Base-by-base conservation (phyloP, 1,284 basidiomycete genomes). In the Pyrrhoderma noxium region DNA sequence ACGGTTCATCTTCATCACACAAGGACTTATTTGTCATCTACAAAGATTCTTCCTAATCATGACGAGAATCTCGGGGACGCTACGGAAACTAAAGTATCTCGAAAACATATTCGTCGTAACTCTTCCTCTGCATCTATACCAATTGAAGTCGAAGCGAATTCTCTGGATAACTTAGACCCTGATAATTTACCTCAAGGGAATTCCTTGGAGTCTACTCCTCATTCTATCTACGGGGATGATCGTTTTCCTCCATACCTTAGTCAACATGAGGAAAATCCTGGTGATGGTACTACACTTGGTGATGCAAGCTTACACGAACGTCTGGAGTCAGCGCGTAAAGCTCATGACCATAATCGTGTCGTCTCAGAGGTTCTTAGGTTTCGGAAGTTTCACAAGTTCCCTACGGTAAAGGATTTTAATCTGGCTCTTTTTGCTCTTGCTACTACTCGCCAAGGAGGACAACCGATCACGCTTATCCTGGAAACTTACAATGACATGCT, bases 401-500 rank as follows among this genome's bases (percentile, higher is more conserved):
- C 56, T 16, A 53, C 45, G 11, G 61, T 77, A 13, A 59, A 63
- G 11, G 75, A 82, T 5, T 92, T 83, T 71, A 93, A 93, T 61
- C 64, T 67, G 18, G 82, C 82, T 11, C 67, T 93, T 40, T 61
- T 72, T 3, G 80, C 79, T 0, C 65, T 92, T 1, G 61, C 73
- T 22, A 56, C 63, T 2, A 68, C 76, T 34, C 77, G 86, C 52
- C 51, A 58, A 18, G 56, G 62, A 11, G 82, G 80, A 13, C 75
- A 81, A 57, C 76, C 80, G 3, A 72, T 90, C 37, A 69, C 72
- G 0, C 64, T 75, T 37, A 68, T 93, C 45, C 67, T 89, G 55
- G 77, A 83, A 52, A 74, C 81, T 3, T 95, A 95, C 71, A 80
- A 88, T 60, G 74, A 82, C 51, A 81, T 94, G 75, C 68, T 92